These are phyloP conservation scores for Pyrenophora seminiperda DNA, from an alignment of 2,329 filamentous ascomycete species.

Conservation along the genomic window DNA sequence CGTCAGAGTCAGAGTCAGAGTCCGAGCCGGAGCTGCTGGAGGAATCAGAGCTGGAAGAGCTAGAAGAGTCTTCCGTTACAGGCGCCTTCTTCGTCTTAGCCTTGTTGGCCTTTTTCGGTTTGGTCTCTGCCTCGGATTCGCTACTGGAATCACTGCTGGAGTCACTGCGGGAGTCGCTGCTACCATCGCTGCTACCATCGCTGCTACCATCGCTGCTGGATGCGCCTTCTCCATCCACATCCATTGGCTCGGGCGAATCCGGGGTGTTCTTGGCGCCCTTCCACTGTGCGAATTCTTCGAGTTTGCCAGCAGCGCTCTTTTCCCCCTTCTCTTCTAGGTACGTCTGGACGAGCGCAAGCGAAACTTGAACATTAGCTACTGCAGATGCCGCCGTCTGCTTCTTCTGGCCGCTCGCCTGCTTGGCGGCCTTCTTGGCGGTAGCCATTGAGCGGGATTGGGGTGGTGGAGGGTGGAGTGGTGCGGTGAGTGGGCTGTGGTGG, in stretches of 20 bases:
- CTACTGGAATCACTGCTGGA: slow-evolving; percentile 37
- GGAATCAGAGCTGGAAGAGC: slow-evolving; percentile 21
- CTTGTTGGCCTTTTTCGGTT: slow-evolving; percentile 29
- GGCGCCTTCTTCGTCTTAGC: slow-evolving; percentile 16
- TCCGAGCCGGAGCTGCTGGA: slow-evolving; percentile 29
- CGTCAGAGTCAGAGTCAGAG: slow-evolving; percentile 27
- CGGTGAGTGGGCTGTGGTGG: slow-evolving; percentile 1
- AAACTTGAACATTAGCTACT: slow-evolving; percentile 12
- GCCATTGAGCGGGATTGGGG: slow-evolving; percentile 31
- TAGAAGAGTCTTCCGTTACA: slow-evolving; percentile 16
- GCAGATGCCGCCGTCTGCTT: slow-evolving; percentile 21
- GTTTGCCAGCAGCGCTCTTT: slow-evolving; percentile 34
- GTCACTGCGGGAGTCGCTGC: slow-evolving; percentile 30
- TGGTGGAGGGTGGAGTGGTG: neutral
- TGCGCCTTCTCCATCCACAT: slow-evolving; percentile 34
- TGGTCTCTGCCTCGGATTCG: slow-evolving; percentile 38
- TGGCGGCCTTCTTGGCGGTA: slow-evolving; percentile 26
- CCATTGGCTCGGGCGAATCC: slow-evolving; percentile 36
- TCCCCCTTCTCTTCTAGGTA: slow-evolving; percentile 46
- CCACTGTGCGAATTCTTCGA: slow-evolving; percentile 41
- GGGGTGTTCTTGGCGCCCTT: slow-evolving; percentile 19
- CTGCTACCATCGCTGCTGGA: slow-evolving; percentile 34
- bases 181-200: slow-evolving; percentile 21
- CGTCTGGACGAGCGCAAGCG: slow-evolving; percentile 40
- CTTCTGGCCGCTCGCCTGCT: slow-evolving; percentile 21